These are phyloP conservation scores for Chytriomyces confervae DNA, from an alignment of 192 early-diverging fungal genomes.

Conservation along the genomic window DNA sequence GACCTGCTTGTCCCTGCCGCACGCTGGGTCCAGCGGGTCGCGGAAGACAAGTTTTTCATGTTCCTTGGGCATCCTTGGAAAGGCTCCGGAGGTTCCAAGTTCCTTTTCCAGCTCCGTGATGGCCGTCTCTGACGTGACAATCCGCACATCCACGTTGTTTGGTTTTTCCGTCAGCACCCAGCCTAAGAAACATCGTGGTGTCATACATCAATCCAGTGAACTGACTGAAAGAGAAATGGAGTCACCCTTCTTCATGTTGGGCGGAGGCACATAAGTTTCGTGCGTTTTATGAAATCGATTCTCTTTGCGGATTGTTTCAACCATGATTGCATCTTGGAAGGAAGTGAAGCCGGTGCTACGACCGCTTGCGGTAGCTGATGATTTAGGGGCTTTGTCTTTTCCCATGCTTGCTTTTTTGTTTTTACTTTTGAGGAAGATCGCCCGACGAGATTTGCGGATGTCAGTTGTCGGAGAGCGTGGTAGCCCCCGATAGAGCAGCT, in stretches of 20 bases:
- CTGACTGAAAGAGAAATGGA: neutral
- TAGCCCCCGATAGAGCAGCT: too few relatives aligned
- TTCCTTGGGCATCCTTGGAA: neutral
- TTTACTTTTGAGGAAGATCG: neutral
- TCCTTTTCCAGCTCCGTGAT: neutral
- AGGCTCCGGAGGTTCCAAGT: neutral
- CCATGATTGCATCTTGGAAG: conserved; percentile 16
- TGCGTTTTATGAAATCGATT: conserved; percentile 19
- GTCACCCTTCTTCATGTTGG: conserved; percentile 18
- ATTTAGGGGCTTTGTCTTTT: neutral
- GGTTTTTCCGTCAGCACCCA: conserved; percentile 26
- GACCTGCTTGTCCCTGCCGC: conserved; percentile 13
- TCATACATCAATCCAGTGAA: neutral
- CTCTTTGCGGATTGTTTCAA: conserved; percentile 30
- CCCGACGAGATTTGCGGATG: neutral
- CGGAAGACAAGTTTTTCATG: neutral
- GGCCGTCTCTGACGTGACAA: neutral
- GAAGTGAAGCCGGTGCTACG: conserved; percentile 8
- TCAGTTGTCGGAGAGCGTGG: too few relatives aligned
- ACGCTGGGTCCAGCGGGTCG: conserved; percentile 16
- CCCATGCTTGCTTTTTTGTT: neutral
- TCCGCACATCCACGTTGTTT: conserved; percentile 15
- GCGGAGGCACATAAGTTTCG: conserved; percentile 20
- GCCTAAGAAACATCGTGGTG: neutral
- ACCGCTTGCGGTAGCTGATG: neutral